Conservation (phyloP, 306 rosid species). For the Sesbania bispinosa region DNA sequence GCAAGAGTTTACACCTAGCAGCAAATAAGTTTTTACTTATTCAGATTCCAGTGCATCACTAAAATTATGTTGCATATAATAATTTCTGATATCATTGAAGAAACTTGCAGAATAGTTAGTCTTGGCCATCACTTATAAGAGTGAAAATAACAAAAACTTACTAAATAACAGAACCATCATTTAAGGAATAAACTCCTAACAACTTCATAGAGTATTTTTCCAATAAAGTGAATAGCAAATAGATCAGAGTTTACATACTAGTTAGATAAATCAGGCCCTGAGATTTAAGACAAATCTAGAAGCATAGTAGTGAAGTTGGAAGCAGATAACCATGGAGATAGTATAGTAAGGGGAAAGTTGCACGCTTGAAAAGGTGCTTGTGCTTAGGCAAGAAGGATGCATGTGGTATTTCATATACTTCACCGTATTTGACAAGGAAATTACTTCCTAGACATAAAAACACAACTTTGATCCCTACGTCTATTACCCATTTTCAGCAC, state of each 20-base stretch:
- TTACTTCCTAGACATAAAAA: too few species aligned
- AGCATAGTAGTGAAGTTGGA: not conserved
- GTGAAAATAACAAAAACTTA: not conserved
- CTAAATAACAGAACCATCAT: not conserved
- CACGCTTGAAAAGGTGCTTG: too few species aligned
- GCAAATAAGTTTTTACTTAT: too few species aligned
- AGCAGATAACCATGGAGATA: not conserved
- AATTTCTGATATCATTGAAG: not conserved
- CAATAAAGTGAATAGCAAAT: not conserved
- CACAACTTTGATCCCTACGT: too few species aligned
- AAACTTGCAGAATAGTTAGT: not conserved
- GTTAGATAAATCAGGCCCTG: too few species aligned
- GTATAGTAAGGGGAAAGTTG: not conserved
- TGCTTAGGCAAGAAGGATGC: too few species aligned
- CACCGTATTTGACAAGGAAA: too few species aligned
- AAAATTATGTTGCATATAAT: not conserved
- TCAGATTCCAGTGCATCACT: not conserved
- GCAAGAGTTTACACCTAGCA: not conserved
- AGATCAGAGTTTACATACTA: not conserved
- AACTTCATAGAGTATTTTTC: slow-evolving; percentile 1
- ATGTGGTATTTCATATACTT: too few species aligned
- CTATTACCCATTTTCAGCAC: too few species aligned
- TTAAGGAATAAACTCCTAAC: not conserved
- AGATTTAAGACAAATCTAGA: not conserved
- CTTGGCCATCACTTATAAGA: not conserved